These are phyloP conservation scores for Coemansia sp. DNA, from an alignment of 192 early-diverging fungal genomes.

Conservation along the genomic window DNA sequence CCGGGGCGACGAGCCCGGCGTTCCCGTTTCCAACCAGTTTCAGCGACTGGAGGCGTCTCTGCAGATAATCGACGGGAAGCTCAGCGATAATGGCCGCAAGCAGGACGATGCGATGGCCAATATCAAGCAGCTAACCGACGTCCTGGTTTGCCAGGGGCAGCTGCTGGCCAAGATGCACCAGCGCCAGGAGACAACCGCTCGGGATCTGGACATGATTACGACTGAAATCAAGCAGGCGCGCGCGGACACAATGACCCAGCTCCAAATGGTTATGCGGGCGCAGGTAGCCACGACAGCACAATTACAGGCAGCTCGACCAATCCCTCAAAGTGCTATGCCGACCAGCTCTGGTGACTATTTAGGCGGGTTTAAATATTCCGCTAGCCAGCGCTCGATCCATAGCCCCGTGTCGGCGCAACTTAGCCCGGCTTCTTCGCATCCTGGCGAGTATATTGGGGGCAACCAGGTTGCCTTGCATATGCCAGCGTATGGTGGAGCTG, in stretches of 20 bases:
- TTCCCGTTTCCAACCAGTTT: neutral
- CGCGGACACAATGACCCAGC: neutral
- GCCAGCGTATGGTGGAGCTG: neutral
- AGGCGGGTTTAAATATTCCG: too few relatives aligned
- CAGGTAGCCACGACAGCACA: neutral
- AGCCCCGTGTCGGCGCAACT: neutral
- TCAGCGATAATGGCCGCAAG: neutral
- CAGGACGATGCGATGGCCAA: neutral
- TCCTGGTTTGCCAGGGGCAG: conserved; percentile 13
- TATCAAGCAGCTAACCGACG: conserved; percentile 11
- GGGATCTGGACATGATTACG: neutral
- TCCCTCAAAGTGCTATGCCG: neutral
- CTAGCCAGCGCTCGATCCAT: neutral
- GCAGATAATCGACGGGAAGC: conserved; percentile 4
- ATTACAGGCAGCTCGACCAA: neutral
- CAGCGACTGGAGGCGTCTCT: neutral
- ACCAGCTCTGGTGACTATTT: neutral
- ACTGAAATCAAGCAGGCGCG: conserved; percentile 9
- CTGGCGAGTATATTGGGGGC: neutral
- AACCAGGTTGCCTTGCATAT: neutral
- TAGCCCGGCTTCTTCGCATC: neutral
- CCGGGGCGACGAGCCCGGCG: neutral
- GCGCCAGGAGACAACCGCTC: conserved; percentile 3
- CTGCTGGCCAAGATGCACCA: conserved; percentile 9
- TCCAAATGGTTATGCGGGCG: conserved; percentile 3